Evolutionary conservation across 495 filamentous ascomycete genomes (phyloP).

Genomic region (Chaetomium fimeti): DNA sequence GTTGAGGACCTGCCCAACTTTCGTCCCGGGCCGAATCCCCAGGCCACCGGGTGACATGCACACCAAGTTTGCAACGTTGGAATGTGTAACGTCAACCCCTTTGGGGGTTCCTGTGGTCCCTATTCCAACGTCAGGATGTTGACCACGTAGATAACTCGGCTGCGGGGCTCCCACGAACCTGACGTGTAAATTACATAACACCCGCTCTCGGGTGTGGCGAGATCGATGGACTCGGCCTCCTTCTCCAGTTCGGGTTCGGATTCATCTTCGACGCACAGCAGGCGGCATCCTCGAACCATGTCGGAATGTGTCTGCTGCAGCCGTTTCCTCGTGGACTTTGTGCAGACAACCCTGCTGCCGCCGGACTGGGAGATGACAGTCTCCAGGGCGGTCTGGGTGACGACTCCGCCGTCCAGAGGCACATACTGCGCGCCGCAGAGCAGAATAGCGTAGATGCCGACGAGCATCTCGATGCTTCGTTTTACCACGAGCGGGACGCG

Average conservation of each 20-base stretch:
- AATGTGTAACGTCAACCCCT: slow-evolving; percentile 42
- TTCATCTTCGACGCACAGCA: slow-evolving; percentile 3
- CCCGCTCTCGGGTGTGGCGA: neutral
- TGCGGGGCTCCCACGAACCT: slow-evolving; percentile 17
- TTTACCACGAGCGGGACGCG: slow-evolving; percentile 35
- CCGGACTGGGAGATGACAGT: slow-evolving; percentile 35
- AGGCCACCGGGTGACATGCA: slow-evolving; percentile 35
- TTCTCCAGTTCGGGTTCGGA: neutral
- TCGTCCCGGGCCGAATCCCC: slow-evolving; percentile 38
- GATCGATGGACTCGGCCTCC: neutral
- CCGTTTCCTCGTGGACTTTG: slow-evolving; percentile 22
- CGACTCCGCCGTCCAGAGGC: slow-evolving; percentile 44
- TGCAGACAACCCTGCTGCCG: slow-evolving; percentile 24
- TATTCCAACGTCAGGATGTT: neutral
- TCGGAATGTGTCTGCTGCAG: slow-evolving; percentile 7
- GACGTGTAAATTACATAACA: slow-evolving; percentile 47
- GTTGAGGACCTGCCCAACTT: slow-evolving; percentile 40
- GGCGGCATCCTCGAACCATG: neutral
- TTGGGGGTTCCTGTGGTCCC: slow-evolving; percentile 43
- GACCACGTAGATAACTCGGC: neutral
- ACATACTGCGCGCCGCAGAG: slow-evolving; percentile 54
- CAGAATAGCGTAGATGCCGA: slow-evolving; percentile 50
- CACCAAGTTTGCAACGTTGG: slow-evolving; percentile 37
- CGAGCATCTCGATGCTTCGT: slow-evolving; percentile 41
- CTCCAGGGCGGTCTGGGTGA: slow-evolving; percentile 34